These are phyloP conservation scores for Keithomyces neogunnii DNA, from an alignment of 2,329 filamentous ascomycete genomes.

Conservation along the genomic window DNA sequence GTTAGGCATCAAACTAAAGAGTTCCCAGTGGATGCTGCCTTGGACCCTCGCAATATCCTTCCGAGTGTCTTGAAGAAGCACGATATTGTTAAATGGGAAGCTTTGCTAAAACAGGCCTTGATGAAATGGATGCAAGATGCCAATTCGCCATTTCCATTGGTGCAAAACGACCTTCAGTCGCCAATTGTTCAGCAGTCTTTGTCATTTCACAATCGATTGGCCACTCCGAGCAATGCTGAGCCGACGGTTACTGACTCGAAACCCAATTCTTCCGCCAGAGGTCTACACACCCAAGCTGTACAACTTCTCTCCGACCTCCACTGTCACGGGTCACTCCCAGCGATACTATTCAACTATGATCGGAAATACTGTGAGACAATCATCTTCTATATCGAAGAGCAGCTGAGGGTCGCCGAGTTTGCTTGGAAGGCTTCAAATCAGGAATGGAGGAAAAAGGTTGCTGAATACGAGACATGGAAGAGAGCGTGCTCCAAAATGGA, in stretches of 20 bases:
- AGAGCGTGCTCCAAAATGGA: slow-evolving; percentile 33
- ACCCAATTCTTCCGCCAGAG: background rate
- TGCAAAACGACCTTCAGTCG: slow-evolving; percentile 36
- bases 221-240: too few relatives aligned
- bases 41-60: slow-evolving; percentile 42
- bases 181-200: background rate
- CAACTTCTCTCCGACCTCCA: slow-evolving; percentile 40
- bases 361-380: slow-evolving; percentile 55
- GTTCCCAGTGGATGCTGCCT: slow-evolving; percentile 38
- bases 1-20: slow-evolving; percentile 41
- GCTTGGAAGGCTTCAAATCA: slow-evolving; percentile 47
- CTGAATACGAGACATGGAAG: slow-evolving; percentile 48
- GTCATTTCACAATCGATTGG: too few relatives aligned
- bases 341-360: slow-evolving; percentile 72
- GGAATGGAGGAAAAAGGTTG: slow-evolving; percentile 53
- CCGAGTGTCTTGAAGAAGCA: slow-evolving; percentile 51
- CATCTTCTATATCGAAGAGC: slow-evolving; percentile 37
- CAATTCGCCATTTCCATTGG: slow-evolving; percentile 30
- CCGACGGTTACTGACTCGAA: too few relatives aligned
- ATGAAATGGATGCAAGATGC: slow-evolving; percentile 49
- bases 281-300: background rate
- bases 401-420: slow-evolving; percentile 32
- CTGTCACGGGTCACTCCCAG: slow-evolving; percentile 57
- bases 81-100: slow-evolving; percentile 60
- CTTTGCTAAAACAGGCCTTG: slow-evolving; percentile 49